Base-by-base conservation (phyloP, 2,329 filamentous ascomycete species). In the Fusarium sarcochroum region DNA sequence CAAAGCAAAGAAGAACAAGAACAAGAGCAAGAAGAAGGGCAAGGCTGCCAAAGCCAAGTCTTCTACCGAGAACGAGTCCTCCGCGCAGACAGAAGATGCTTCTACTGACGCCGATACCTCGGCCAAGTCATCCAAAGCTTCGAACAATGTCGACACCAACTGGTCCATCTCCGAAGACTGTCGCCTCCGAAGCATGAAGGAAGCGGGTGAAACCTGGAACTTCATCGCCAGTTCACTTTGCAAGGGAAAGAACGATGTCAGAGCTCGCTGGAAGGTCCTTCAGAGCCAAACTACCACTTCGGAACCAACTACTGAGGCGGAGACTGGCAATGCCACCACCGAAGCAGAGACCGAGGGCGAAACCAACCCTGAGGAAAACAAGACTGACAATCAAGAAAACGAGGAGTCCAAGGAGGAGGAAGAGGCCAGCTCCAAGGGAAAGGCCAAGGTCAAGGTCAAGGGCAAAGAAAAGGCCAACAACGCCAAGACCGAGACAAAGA, bases 151-250 rank as follows among this genome's bases (percentile, higher is more conserved):
- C 15, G 51, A 64, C n/a, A 51, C 56, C 6, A 59, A 30, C 6
- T 81, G 80, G 80, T 73, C 76, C 11, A 49, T 76, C 10, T 81
- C 80, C 1, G 76, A 81, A 25, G 79, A 81, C 49, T 62, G 66
- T 13, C 63, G 78, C 6, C 74, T 81, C 8, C 58, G 73, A 3
- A 72, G 74, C 37, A 78, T 81, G 77, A 81, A 79, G 56, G 73
- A 75, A 30, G 69, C 70, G 1, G 63, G 65, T 2, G 56, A 73
- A 9, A 67, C 74, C 4, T 81, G 78, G 80, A 58, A 58, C 1
- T 73, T 74, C 13, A 80, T 81, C 25, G 65, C 71, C 5, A 46
- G 44, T 4, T 68, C 71, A 2, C 72, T 81, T 5, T 58, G 68
- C n/a, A 72, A 69, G 8, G 41, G 44, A 27, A 79, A 76, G 55